Evolutionary conservation across 2,329 filamentous ascomycete genomes (phyloP), one percentile per base, ranked within the genome.

Genomic region (Chrysoporthe deuterocubensis): DNA sequence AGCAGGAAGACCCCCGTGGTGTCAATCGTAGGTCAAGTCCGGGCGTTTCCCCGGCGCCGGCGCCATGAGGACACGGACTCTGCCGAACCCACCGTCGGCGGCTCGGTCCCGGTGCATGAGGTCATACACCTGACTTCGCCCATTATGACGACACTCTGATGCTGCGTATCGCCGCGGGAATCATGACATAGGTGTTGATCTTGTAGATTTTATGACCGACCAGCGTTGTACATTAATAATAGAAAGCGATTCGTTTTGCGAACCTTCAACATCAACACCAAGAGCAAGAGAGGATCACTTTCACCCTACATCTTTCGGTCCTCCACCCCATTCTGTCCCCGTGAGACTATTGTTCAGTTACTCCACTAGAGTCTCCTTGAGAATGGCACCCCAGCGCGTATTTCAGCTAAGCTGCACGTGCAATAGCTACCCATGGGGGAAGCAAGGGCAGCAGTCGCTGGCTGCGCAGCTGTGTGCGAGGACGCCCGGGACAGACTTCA

Each of bases 351-450:
- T 16, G 9, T 18, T 21, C n/a, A 21, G 21, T 18, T 5, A 5
- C 14, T 13, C 26, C n/a, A n/a, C 16, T 16, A n/a, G 13, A 26
- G 40, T 21, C 37, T 6, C 8, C 7, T 18, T 18, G 50, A 63
- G 6, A 11, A 69, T 69, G 68, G 44, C 65, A 9, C 52, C 68
- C 2, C 65, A 67, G 44, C 74, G 73, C 40, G 77, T 84, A 4
- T 82, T 84, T 70, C 82, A 84, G 72, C 77, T 85, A n/a, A 76
- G 75, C 67, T 81, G 82, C 62, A 79, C 78, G 32, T 82, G 81
- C 73, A 83, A 89, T 78, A 83, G 89, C 72, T 92, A 92, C 71
- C 83, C 85, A 13, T 94, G 91, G 90, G 92, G 91, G 2, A 91
- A 89, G 75, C 83, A 85, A 72, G 91, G 91, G 40, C 83, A 82